Conservation (phyloP, 1,284 basidiomycete genomes). For the Wallemia hederae region DNA sequence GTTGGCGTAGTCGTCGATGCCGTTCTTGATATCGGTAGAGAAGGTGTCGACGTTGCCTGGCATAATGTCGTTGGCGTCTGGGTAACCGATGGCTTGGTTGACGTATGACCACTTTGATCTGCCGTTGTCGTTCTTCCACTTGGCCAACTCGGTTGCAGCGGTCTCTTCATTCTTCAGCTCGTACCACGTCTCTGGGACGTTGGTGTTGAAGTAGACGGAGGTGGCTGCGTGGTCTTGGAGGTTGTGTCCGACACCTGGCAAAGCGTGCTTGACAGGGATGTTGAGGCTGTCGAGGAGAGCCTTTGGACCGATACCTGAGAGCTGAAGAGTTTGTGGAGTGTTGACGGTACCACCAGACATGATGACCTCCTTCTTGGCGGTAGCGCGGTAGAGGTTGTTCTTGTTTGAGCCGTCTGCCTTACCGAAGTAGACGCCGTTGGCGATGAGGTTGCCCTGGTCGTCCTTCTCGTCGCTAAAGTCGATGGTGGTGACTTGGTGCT, state of each 20-base stretch:
- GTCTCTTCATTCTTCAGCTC: constrained; percentile 8
- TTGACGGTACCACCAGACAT: constrained; percentile 33
- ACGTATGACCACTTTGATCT: constrained; percentile 6
- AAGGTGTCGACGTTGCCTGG: constrained; percentile 10
- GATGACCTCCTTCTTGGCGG: constrained; percentile 24
- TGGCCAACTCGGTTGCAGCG: constrained; percentile 8
- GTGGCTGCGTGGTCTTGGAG: constrained; percentile 35
- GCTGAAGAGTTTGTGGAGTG: constrained; percentile 33
- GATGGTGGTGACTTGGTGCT: constrained; percentile 31
- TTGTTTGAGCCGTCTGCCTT: constrained; percentile 11
- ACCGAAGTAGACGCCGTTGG: constrained; percentile 29
- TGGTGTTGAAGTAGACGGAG: constrained; percentile 1
- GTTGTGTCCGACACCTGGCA: constrained; percentile 47
- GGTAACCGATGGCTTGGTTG: not conserved
- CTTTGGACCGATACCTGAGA: constrained; percentile 38
- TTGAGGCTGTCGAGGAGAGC: constrained; percentile 26
- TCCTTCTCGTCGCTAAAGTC: constrained; percentile 26
- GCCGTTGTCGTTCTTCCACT: constrained; percentile 9
- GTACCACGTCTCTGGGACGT: constrained; percentile 10
- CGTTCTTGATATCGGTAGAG: constrained; percentile 5
- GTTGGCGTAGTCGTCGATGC: constrained; percentile 2
- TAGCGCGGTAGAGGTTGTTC: constrained; percentile 18
- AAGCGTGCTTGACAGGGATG: constrained; percentile 21
- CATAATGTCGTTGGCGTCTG: constrained; percentile 18
- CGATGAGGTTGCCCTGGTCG: constrained; percentile 20